Evolutionary conservation across 2,329 filamentous ascomycete genomes (phyloP), one percentile per base, ranked within the genome.

Genomic region (Colletotrichum tofieldiae): DNA sequence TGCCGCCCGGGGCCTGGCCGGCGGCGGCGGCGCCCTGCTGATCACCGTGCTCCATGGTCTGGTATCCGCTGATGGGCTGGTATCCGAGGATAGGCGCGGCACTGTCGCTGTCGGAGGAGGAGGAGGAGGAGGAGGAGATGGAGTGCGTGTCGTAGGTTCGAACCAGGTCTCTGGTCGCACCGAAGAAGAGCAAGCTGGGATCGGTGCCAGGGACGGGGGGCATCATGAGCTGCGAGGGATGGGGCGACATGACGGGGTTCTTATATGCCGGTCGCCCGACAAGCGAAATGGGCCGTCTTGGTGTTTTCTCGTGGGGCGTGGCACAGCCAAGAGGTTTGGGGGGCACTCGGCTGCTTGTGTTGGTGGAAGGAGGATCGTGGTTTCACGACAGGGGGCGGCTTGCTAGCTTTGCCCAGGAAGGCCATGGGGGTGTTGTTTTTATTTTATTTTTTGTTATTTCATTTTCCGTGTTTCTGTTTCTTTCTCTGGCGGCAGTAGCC

Each of bases 151-250:
- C 35, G 35, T 18, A 14, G 54, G n/a, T 20, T 20, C 35, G 54
- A 23, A 32, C 2, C 18, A 39, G 12, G 47, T 51, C 8, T 23
- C 35, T 20, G 45, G 60, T 12, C 20, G 35, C 60, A n/a, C 60
- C 45, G 35, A 37, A 39, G 32, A 26, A 39, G 59, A 62, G 59
- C 16, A 45, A 39, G 43, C 29, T 23, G 35, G 45, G 60, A 51
- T 62, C 60, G 45, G 16, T 62, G 60, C 60, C 45, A 9, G 60
- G 60, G n/a, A 49, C 45, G 14, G 60, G 60, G n/a, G 60, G 60
- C n/a, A 52, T 51, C 14, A 52, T 39, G 32, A 62, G 60, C 60
- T 62, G 45, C 7, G 60, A 41, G 43, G 60, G 58, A 43, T 29
- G 35, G 23, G 45, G 43, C 54, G 54, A 16, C 60, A 62, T 62